Conservation (phyloP, 495 filamentous ascomycete genomes). For the Tuber microsphaerosporum region DNA sequence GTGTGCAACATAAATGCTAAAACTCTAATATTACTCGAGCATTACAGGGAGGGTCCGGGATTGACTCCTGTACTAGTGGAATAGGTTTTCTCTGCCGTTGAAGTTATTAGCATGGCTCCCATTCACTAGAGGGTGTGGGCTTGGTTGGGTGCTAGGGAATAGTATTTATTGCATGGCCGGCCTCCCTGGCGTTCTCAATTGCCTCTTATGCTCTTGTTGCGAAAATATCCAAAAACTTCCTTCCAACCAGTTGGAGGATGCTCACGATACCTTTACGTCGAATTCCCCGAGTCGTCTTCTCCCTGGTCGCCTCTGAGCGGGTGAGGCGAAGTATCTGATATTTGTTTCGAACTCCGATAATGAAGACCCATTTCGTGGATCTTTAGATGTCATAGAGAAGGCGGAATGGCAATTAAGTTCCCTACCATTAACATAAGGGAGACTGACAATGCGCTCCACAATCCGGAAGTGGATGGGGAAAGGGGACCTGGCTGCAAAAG, state of each 20-base stretch:
- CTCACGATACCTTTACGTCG: conserved; percentile 28
- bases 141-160: not conserved
- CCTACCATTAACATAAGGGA: conserved; percentile 52
- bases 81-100: not conserved
- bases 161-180: not conserved
- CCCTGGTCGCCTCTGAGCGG: not conserved
- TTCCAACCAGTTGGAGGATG: conserved; percentile 27
- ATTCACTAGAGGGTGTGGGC: not conserved
- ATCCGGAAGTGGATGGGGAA: conserved; percentile 57
- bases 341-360: conserved; percentile 5
- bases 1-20: no score
- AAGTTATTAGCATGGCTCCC: not conserved
- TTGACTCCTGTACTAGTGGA: no score
- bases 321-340: not conserved
- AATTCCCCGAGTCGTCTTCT: conserved; percentile 3
- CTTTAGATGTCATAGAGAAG: conserved; percentile 21
- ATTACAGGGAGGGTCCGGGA: no score
- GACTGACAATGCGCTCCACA: conserved; percentile 71
- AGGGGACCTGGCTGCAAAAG: conserved; percentile 56
- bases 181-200: not conserved
- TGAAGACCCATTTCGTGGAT: conserved; percentile 29
- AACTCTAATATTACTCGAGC: no score
- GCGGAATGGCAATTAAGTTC: conserved; percentile 19
- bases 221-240: conserved; percentile 16
- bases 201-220: not conserved